Base-by-base conservation (phyloP, 2,329 filamentous ascomycete species). In the Talaromyces sp. region DNA sequence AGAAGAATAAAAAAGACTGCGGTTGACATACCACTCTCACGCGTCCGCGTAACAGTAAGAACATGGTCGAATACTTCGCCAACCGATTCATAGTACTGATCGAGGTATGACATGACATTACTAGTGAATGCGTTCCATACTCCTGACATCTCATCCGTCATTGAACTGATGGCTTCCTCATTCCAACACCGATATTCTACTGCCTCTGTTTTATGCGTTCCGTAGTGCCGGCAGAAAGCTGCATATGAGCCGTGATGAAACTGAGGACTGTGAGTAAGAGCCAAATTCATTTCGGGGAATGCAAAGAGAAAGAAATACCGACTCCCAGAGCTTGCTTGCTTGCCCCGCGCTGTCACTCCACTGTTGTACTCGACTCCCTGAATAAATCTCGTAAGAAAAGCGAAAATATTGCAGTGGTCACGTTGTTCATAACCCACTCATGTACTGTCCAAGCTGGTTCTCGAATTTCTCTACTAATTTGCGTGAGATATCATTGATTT, bases 341-440 rank as follows among this genome's bases (percentile, higher is more conserved):
- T 41, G 43, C 4, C 56, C 27, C 14, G 56, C 56, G 31, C 56
- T 58, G 43, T 43, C n/a, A 51, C 56, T 58, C 56, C 56, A 58
- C 29, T 35, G 56, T 29, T 13, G 29, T 27, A 19, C 56, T 58
- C 29, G 31, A 49, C 52, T 35, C 27, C 17, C 46, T 49, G 29
- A 31, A 31, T 58, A 19, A 52, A 52, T 19, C 27, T 27, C 14
- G 27, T 52, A 21, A 58, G 29, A 26, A 38, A 58, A n/a, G n/a
- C 3, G 38, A 43, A 17, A 14, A 14, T 21, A 27, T 27, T 31
- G 29, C 10, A 9, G 29, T 6, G 26, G 35, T 19, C 14, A 52
- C 3, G 14, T 29, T 13, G 21, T n/a, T 26, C 35, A n/a, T 29
- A 52, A 29, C 56, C 19, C 26, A 58, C 56, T 38, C 56, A 58